Evolutionary conservation across 345 rosid species (phyloP).

Genomic region (Bretschneidera sinensis): DNA sequence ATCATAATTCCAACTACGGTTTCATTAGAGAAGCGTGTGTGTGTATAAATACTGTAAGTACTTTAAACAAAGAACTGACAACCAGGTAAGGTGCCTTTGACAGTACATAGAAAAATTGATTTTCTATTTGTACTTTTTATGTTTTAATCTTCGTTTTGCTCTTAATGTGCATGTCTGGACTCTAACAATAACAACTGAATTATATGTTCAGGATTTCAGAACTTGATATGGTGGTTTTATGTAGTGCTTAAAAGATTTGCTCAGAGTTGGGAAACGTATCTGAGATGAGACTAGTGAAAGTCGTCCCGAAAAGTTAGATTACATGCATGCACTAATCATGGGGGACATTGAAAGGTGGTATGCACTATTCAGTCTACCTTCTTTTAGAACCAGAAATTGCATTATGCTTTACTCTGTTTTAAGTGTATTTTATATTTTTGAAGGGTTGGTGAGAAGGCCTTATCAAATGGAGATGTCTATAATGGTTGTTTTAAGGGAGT

Average conservation of each 20-base stretch:
- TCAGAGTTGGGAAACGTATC: background rate
- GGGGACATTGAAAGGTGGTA: conserved; percentile 21
- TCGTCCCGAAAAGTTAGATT: background rate
- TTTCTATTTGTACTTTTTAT: no score
- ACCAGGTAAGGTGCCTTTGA: background rate
- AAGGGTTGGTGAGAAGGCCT: conserved; percentile 41
- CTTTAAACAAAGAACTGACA: no score
- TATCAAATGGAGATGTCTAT: conserved; percentile 70
- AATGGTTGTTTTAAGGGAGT: conserved; percentile 53
- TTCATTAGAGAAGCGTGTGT: background rate
- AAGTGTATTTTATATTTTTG: conserved; percentile 7
- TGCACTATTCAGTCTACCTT: background rate
- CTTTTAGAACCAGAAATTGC: background rate
- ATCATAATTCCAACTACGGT: no score
- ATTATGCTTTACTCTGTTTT: background rate
- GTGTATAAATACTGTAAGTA: no score
- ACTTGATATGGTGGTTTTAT: background rate
- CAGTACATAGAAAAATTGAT: background rate
- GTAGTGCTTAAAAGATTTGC: background rate
- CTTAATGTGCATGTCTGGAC: background rate
- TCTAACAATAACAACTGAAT: background rate
- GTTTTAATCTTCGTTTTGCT: background rate
- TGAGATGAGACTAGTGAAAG: background rate
- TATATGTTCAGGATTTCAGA: background rate
- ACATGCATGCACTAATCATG: conserved; percentile 4